Evolutionary conservation across 805 yeast genomes (phyloP), one percentile per base, ranked within the genome.

Genomic region (Komagataella pseudopastoris): DNA sequence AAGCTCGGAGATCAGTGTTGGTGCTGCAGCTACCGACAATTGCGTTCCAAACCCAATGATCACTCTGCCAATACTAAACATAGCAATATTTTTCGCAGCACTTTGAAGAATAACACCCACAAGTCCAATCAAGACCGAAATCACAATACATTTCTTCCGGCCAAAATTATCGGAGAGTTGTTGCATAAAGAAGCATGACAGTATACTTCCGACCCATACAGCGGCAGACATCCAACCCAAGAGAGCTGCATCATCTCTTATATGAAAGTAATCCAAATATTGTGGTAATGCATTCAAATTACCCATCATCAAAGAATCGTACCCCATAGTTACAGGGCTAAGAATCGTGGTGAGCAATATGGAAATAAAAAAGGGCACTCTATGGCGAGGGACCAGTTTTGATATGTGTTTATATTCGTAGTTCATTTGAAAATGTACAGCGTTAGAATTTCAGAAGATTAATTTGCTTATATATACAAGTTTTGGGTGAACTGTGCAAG

Each of bases 81-180:
- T 68, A 2, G 64, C 67, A 23, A 63, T 59, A 51, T 68, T 63
- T 51, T 57, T 61, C 23, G 75, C 66, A 3, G 69, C 65, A 18
- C 70, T 63, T 54, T 70, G 74, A 45, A 69, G 56, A 1, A 61
- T 63, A n/a, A 66, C 69, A 6, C 74, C 75, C 12, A 65, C 51
- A 18, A 60, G 50, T 10, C 63, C 54, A 45, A 64, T 46, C 23
- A 57, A 18, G 22, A 61, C 56, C 48, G 68, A 60, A 14, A 58
- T 23, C 6, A 58, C 48, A n/a, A 67, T 63, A 23, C 63, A 59
- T 3, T 59, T 60, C 50, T 52, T 61, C 48, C 72, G 57, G 14
- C 72, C 72, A 51, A 58, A 58, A 5, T 23, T 10, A 30, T 59
- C 63, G 20, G 57, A 57, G 17, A 60, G 49, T 45, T 57, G 63